Evolutionary conservation across 805 yeast species (phyloP).

Genomic region (Ogataea pignaliae): DNA sequence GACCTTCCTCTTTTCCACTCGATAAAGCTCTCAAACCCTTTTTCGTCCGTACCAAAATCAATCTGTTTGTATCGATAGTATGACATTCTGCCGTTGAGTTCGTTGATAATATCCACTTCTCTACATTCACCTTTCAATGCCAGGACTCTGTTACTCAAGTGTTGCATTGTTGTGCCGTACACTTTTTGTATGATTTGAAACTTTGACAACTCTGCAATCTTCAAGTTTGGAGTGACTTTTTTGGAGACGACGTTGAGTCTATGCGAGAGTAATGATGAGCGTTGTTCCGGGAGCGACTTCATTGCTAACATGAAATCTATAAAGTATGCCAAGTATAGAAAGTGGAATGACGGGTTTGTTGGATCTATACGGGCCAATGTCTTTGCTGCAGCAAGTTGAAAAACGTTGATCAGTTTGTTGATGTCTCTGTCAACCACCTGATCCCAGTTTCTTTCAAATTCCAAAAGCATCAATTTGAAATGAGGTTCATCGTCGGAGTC

Average conservation of each 20-base stretch:
- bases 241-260: constrained; percentile 6
- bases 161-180: constrained; percentile 10
- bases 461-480: constrained; percentile 12
- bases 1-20: constrained; percentile 15
- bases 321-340: constrained; percentile 12
- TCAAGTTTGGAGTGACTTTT: constrained; percentile 11
- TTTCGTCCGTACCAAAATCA: constrained; percentile 7
- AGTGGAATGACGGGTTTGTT: constrained; percentile 7
- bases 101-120: constrained; percentile 11
- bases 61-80: constrained; percentile 5
- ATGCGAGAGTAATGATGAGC: constrained; percentile 1
- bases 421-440: constrained; percentile 4
- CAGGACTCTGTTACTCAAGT: constrained; percentile 10
- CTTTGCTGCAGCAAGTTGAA: constrained; percentile 12
- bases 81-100: constrained; percentile 5
- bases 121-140: constrained; percentile 16
- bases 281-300: constrained; percentile 5
- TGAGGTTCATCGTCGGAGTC: constrained; percentile 5
- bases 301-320: constrained; percentile 12
- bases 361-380: constrained; percentile 9
- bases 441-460: constrained; percentile 7
- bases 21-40: constrained; percentile 1
- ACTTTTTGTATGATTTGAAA: constrained; percentile 12
- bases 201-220: constrained; percentile 8
- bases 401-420: constrained; percentile 4